Evolutionary conservation across 768 basidiomycete genomes (phyloP).

Genomic region (Cystobasidium ongulense): DNA sequence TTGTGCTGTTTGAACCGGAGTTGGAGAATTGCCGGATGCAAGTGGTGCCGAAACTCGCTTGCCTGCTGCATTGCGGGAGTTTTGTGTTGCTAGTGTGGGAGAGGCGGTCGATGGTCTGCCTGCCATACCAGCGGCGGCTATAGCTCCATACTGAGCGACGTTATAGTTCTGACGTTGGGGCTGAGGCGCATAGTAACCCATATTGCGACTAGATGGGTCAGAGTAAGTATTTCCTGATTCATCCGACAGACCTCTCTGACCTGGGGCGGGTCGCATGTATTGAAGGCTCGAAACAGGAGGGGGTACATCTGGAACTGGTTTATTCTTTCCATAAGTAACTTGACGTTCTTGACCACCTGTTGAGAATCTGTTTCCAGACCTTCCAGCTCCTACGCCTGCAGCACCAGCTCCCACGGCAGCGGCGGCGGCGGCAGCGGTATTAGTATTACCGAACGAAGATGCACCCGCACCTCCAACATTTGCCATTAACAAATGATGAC

Average conservation of each 20-base stretch:
- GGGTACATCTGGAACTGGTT: conserved; percentile 1
- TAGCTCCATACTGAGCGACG: too few species aligned
- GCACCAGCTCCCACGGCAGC: not conserved
- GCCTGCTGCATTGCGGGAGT: not conserved
- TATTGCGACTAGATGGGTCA: not conserved
- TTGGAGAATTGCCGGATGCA: not conserved
- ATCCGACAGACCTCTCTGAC: not conserved
- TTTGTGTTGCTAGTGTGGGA: not conserved
- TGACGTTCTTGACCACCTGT: not conserved
- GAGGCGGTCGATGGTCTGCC: not conserved
- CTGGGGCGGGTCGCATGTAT: not conserved
- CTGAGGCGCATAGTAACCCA: not conserved
- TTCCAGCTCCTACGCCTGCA: not conserved
- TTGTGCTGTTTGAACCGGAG: not conserved
- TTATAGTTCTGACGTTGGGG: too few species aligned
- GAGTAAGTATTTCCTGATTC: not conserved
- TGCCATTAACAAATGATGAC: not conserved
- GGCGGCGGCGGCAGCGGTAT: not conserved
- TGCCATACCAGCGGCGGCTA: not conserved
- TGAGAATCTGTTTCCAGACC: not conserved
- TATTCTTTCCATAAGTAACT: not conserved
- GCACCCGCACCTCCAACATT: not conserved
- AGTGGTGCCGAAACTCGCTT: not conserved
- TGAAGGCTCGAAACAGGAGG: conserved; percentile 15
- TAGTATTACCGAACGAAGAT: not conserved